Percentiles rank a stretch among this genome's conserved stretches.
Evolutionary conservation across 768 basidiomycete species (phyloP).

Genomic region (Symmetrospora coprosmae): DNA sequence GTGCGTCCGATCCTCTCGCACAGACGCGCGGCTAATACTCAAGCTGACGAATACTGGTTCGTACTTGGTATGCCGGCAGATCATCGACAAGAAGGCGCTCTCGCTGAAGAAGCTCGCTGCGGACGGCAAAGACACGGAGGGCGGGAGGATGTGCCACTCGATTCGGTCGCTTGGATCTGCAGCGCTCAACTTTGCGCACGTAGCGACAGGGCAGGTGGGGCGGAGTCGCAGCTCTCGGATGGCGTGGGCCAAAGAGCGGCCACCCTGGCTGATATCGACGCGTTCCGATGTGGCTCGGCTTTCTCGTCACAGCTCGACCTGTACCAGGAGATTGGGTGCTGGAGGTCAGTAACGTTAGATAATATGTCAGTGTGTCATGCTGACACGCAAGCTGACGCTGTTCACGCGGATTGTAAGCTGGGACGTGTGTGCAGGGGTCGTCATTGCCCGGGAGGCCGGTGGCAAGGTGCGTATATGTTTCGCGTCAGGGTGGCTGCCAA

Average conservation of each 20-base stretch:
- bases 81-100: slow-evolving; percentile 32
- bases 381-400: no score
- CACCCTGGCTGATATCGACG: background rate
- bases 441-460: slow-evolving; percentile 83
- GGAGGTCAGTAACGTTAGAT: slow-evolving; percentile 43
- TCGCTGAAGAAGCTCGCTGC: slow-evolving; percentile 66
- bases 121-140: slow-evolving; percentile 48
- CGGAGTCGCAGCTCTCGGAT: slow-evolving; percentile 31
- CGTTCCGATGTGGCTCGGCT: background rate
- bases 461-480: slow-evolving; percentile 52
- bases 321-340: slow-evolving; percentile 64
- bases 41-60: slow-evolving; percentile 46
- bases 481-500: slow-evolving; percentile 36
- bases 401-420: slow-evolving; percentile 13
- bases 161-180: slow-evolving; percentile 62
- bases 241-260: background rate
- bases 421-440: slow-evolving; percentile 55
- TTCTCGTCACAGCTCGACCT: slow-evolving; percentile 20
- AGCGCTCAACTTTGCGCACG: slow-evolving; percentile 64
- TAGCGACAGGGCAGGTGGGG: slow-evolving; percentile 82
- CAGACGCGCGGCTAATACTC: no score
- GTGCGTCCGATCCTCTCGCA: slow-evolving; percentile 46
- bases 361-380: background rate
- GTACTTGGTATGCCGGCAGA: background rate
- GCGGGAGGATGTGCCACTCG: slow-evolving; percentile 72